Evolutionary conservation across 306 rosid species (phyloP).

Genomic region (Parietaria judaica): DNA sequence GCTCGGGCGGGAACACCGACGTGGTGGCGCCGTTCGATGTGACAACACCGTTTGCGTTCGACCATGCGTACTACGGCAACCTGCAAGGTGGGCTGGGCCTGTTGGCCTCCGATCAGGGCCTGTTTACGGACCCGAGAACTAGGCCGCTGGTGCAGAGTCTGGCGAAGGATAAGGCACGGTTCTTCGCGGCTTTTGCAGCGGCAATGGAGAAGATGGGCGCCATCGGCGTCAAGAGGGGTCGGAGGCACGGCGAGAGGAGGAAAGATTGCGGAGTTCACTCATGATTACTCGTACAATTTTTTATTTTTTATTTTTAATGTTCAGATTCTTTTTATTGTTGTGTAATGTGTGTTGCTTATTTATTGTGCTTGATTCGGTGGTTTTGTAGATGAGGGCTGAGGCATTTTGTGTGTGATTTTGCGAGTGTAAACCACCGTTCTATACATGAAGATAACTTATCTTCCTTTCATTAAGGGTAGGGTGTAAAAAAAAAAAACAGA

Average conservation of each 20-base stretch:
- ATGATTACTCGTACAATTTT: constrained; percentile 5
- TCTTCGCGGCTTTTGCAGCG: constrained; percentile 59
- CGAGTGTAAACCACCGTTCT: too few relatives aligned
- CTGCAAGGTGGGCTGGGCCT: constrained; percentile 57
- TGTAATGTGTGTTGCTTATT: neutral
- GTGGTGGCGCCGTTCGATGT: constrained; percentile 81
- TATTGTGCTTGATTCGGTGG: neutral
- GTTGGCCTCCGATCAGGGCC: constrained; percentile 71
- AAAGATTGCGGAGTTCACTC: constrained; percentile 46
- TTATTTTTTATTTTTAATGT: neutral
- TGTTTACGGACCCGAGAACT: constrained; percentile 56
- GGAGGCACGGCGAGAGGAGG: constrained; percentile 65
- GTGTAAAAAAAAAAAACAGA: too few relatives aligned
- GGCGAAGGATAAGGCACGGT: constrained; percentile 60
- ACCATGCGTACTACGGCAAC: constrained; percentile 75
- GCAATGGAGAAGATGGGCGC: constrained; percentile 87
- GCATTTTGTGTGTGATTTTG: too few relatives aligned
- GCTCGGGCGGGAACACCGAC: constrained; percentile 51
- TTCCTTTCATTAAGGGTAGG: too few relatives aligned
- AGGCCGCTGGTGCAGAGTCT: constrained; percentile 41
- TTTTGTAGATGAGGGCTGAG: too few relatives aligned
- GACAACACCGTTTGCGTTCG: constrained; percentile 71
- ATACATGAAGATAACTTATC: too few relatives aligned
- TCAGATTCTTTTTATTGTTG: neutral
- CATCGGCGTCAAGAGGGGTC: constrained; percentile 55